Base-by-base conservation (phyloP, 495 filamentous ascomycete species). In the Podospora bellae-mahoneyi region DNA sequence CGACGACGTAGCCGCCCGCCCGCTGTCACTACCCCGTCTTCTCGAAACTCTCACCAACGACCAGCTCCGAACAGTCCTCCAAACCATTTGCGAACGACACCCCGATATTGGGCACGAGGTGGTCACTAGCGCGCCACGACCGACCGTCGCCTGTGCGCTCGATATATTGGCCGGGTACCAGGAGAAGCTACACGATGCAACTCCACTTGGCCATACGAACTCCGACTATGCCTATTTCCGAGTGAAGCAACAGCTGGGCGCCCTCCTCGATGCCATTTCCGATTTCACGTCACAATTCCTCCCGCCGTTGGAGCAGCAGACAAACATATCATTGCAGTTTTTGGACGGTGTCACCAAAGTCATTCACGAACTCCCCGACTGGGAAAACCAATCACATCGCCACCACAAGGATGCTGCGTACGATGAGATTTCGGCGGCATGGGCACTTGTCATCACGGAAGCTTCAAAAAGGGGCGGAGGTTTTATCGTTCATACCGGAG, bases 281-380 rank as follows among this genome's bases (percentile, higher is more conserved):
- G 95, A 99, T 72, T 99, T 94, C 76, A 97, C 92, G 3, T 93
- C 93, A 10, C 93, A 97, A 76, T 99, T 95, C 72, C 88, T 99
- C 4, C 96, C 95, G 13, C 95, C 95, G 0, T 89, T 91, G 70
- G 95, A 99, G 78, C 78, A 87, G 4, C 94, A 97, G 75, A 80
- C 90, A 10, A 86, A 90, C 7, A 80, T 88, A 13, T 96, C 93
- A 5, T 79, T 99, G 68, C 88, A 87, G 66, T 99, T 91, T 74
- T 86, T 99, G 30, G 92, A 99, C 67, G 90, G 87, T 26, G 95
- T 89, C 19, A 99, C 94, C 16, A 89, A 94, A 63, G 85, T 97
- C 57, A 90, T 98, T 59, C 94, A 98, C 77, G 85, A 87, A 18
- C 82, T 99, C 54, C 95, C 95, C 5, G 86, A 92, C 62, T 98